Base-by-base conservation (phyloP, 2,329 filamentous ascomycete species). In the Penicillium sp. region DNA sequence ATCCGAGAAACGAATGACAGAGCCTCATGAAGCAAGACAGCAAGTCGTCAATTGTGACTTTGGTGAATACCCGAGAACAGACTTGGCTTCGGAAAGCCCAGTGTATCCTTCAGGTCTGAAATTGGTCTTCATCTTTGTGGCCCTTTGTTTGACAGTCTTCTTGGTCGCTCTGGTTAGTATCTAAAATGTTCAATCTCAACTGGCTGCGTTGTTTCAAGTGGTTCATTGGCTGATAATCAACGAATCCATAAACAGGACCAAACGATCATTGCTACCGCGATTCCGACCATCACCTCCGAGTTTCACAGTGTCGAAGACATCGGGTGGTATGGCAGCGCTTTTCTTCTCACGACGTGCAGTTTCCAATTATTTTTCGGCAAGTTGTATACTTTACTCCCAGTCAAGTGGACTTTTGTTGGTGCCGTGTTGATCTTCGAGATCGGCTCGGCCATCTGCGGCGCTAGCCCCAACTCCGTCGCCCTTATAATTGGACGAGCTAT, bases 281-380 rank as follows among this genome's bases (percentile, higher is more conserved):
- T 63, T 21, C 62, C 62, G 1, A 24, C 40, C 16, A 65, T 65
- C 42, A 63, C 62, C 4, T 45, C 54, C 4, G 38, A 63, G 21
- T 65, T 63, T 51, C 29, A 63, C 18, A 52, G 44, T 6, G 36
- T 56, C 3, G 79, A 80, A 2, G 84, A 87, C 56, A 82, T 87
- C 55, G 84, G 83, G 50, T 87, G 85, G 84, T 87, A 86, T 67
- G 83, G 81, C 11, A 83, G 82, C 34, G 79, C 82, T 9, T 68
- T 61, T 42, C 49, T 66, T 5, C 49, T 68, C 1, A 60, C 54
- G 49, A 14, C 43, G 11, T 56, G 54, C 47, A 70, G 74, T 1
- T 67, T 77, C 6, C 74, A 78, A 51, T 61, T 71, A 0, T 38
- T 66, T 49, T 75, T 56, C 52, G 75, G 73, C 14, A 69, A 67